Percentiles rank a stretch among this genome's conserved stretches.
These are phyloP conservation scores for Withania somnifera DNA, from an alignment of 305 asterid genomes.

Conservation along the genomic window DNA sequence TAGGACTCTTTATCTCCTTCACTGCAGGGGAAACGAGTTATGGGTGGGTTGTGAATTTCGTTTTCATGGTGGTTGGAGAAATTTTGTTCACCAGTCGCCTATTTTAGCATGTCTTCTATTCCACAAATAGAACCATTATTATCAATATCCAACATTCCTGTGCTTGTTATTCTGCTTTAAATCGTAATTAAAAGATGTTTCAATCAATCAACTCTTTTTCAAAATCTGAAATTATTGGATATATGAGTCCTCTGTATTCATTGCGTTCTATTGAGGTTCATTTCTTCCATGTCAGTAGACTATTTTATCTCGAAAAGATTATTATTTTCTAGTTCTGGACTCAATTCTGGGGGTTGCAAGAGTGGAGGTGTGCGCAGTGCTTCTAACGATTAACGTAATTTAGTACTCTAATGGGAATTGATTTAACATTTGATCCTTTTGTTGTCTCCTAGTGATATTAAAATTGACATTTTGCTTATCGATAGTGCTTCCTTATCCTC, in stretches of 20 bases:
- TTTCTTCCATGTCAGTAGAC: background rate
- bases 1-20: background rate
- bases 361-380: background rate
- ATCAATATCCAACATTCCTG: too few relatives aligned
- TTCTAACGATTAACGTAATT: background rate
- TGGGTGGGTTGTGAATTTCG: background rate
- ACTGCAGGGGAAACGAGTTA: background rate
- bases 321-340: background rate
- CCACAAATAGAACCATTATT: background rate
- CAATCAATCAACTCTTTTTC: background rate
- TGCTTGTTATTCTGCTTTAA: background rate
- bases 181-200: background rate
- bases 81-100: background rate
- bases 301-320: too few relatives aligned
- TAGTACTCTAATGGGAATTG: background rate
- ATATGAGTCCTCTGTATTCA: background rate
- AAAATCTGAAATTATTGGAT: background rate
- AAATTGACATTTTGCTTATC: background rate
- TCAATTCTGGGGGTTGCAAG: background rate
- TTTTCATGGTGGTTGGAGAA: background rate
- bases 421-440: background rate
- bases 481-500: background rate
- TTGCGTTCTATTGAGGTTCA: background rate
- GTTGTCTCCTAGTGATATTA: background rate
- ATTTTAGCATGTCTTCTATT: background rate